Evolutionary conservation across 164 flowering plant genomes (phyloP), one percentile per base, ranked within the genome.

Genomic region (Vitis labrusca): DNA sequence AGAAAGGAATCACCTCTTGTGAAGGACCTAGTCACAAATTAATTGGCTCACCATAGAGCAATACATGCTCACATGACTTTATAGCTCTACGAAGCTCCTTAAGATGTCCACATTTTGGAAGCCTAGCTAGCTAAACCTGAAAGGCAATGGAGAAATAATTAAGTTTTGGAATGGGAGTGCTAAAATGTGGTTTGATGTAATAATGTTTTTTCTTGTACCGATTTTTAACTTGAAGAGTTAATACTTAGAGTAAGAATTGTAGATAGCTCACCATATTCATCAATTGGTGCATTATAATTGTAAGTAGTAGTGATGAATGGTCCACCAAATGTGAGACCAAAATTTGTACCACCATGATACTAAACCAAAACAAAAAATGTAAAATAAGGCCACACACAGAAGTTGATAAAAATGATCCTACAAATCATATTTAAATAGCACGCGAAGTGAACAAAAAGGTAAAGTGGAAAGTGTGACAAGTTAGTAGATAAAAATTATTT

Each of bases 331-430:
- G 97, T 93, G 60, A 98, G 97, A 15, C 94, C 99, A 82, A 95
- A 95, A 78, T 95, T 95, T 80, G 98, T 95, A 66, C 99, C 99
- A 19, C 99, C 99, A 81, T 95, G 99, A 78, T 95, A 95, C 99
- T 95, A 70, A 61, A 75, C 27, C 10, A 32, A 48, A 57, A 57
- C 13, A 19, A 61, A 1, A 71, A 47, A 10, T 32, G 54, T 7
- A 53, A 63, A 55, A 15, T 8, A 17, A 30, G 15, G 47, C 12
- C 23, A 23, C 6, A 12, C 23, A 63, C 11, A 56, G 5, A 23
- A 61, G 12, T 9, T 53, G 17, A 44, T 3, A 32, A 61, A 47
- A 16, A 44, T 9, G 30, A 8, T 8, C 47, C 9, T 48, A 56
- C 23, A 7, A 14, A 8, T 1, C 5, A 53, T 23, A 7, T 30